phyloP scores from a whole-genome alignment of 331 rosid genomes.

The Rhamnella rubrinervis region DNA sequence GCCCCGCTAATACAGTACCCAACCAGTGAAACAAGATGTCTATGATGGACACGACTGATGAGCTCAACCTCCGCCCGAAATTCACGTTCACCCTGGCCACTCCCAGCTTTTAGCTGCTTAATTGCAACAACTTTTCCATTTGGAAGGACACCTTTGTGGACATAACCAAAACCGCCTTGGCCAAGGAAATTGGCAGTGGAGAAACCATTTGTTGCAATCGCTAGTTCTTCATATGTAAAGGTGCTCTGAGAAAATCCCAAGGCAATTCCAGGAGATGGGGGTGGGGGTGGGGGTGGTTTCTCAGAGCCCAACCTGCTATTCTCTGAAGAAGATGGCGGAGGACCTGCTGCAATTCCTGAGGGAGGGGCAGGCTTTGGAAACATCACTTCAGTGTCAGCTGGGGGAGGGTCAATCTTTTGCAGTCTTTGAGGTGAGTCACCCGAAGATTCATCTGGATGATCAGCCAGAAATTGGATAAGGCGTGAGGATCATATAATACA shows the following conservation, averaged over 20 bases:
- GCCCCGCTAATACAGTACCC: slow-evolving; percentile 61
- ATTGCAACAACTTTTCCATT: slow-evolving; percentile 71
- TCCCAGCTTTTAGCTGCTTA: slow-evolving; percentile 68
- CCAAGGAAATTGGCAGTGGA: slow-evolving; percentile 64
- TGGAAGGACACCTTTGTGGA: slow-evolving; percentile 75
- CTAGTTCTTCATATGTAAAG: slow-evolving; percentile 64
- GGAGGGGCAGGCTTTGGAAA: slow-evolving; percentile 30
- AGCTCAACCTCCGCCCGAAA: slow-evolving; percentile 75
- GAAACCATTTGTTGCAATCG: slow-evolving; percentile 60
- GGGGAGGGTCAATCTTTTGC: slow-evolving; percentile 39
- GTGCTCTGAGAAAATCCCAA: slow-evolving; percentile 48
- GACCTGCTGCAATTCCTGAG: slow-evolving; percentile 17
- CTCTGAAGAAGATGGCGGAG: slow-evolving; percentile 21
- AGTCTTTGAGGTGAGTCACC: slow-evolving; percentile 37
- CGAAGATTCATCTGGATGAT: slow-evolving; percentile 41
- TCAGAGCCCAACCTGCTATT: slow-evolving; percentile 45
- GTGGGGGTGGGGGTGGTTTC: slow-evolving; percentile 36
- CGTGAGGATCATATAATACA: slow-evolving; percentile 1
- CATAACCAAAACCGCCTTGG: slow-evolving; percentile 79
- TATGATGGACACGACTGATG: slow-evolving; percentile 74
- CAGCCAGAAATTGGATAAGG: slow-evolving; percentile 9
- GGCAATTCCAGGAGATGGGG: slow-evolving; percentile 29
- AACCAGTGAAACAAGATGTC: slow-evolving; percentile 74
- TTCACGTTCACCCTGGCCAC: slow-evolving; percentile 80
- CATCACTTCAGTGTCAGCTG: slow-evolving; percentile 25